A percentile compares a stretch with the other conserved stretches of the same genome.
Conservation (phyloP, 345 rosid species). For the Dipteronia dyeriana region DNA sequence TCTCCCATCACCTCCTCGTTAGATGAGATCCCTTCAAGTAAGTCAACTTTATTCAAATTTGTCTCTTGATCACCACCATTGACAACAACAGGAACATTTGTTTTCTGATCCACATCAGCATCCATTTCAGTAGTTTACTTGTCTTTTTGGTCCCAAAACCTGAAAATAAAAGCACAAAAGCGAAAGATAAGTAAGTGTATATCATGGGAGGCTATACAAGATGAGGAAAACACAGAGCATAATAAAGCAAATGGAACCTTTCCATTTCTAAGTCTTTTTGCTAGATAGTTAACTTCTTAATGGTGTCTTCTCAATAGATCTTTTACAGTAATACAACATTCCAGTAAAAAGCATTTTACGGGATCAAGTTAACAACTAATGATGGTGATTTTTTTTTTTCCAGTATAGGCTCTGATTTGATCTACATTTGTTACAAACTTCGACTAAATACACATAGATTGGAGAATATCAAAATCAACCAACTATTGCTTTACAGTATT, state of each 20-base stretch:
- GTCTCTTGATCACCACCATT: constrained; percentile 48
- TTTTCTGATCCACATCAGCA: constrained; percentile 36
- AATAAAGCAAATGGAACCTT: not conserved
- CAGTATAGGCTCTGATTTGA: not conserved
- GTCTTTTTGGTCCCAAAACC: constrained; percentile 18
- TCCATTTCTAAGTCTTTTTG: not conserved
- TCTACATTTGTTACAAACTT: not conserved
- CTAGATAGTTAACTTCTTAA: not conserved
- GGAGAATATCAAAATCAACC: not conserved
- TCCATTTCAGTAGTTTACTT: constrained; percentile 39
- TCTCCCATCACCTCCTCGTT: constrained; percentile 49
- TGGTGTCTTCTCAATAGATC: not conserved
- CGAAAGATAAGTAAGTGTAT: not conserved
- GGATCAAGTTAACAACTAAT: not conserved
- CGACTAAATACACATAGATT: not conserved
- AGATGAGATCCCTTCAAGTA: constrained; percentile 39
- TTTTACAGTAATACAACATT: not conserved
- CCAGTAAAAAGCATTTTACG: not conserved
- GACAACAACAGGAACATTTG: constrained; percentile 48
- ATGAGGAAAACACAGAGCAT: not conserved
- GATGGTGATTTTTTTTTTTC: not conserved
- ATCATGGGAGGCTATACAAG: not conserved
- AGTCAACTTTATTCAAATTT: constrained; percentile 51
- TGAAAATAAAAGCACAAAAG: constrained; percentile 12
- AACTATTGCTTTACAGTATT: not conserved